Evolutionary conservation across 805 yeast species (phyloP).

Genomic region (Kodamaea hsintzibuensis): DNA sequence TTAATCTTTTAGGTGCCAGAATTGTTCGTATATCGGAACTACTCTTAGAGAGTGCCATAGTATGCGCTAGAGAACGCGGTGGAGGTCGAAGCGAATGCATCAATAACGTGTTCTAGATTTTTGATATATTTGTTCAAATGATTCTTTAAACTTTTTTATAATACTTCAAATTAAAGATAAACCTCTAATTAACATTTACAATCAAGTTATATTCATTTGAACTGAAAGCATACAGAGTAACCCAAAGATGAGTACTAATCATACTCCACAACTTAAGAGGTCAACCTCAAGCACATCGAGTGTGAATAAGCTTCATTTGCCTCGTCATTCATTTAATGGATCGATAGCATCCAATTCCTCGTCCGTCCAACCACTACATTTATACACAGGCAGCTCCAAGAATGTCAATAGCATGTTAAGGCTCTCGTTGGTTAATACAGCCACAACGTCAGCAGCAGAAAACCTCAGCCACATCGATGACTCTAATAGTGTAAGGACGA

Average conservation of each 20-base stretch:
- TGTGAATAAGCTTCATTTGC: constrained; percentile 14
- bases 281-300: constrained; percentile 6
- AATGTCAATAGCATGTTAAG: constrained; percentile 14
- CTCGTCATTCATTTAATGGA: constrained; percentile 15
- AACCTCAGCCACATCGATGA: constrained; percentile 8
- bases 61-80: constrained; percentile 1
- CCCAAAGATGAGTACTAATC: background rate
- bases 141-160: background rate
- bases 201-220: too few species aligned
- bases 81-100: background rate
- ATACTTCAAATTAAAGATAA: too few species aligned
- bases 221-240: background rate
- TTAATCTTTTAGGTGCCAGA: background rate
- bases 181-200: too few species aligned
- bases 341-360: constrained; percentile 14
- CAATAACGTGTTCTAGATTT: background rate
- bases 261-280: background rate
- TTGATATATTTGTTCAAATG: background rate
- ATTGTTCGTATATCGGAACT: constrained; percentile 6
- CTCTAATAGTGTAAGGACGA: constrained; percentile 24
- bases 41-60: constrained; percentile 3
- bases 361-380: background rate
- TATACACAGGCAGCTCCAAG: constrained; percentile 3
- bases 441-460: constrained; percentile 11
- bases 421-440: constrained; percentile 21